These are phyloP conservation scores for Solanum tarijense DNA, from an alignment of 257 asterid genomes.

Conservation along the genomic window DNA sequence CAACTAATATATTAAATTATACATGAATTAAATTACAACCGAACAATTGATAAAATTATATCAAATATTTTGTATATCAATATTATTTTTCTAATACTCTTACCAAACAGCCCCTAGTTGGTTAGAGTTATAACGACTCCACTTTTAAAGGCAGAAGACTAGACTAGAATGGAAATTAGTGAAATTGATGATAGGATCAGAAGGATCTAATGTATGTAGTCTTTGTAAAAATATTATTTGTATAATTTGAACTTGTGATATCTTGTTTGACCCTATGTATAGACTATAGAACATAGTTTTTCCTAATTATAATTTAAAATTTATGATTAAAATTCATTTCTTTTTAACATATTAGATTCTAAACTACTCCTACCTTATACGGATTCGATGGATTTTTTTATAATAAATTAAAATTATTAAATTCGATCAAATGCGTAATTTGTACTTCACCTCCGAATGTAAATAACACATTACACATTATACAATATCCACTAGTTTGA, in stretches of 20 bases:
- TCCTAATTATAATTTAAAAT: not conserved
- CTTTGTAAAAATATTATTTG: too few species aligned
- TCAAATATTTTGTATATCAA: too few species aligned
- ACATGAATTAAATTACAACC: not conserved
- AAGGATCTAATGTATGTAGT: not conserved
- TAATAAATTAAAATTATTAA: not conserved
- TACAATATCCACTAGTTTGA: not conserved
- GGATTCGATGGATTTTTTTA: not conserved
- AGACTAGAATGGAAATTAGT: not conserved
- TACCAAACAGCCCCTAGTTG: not conserved
- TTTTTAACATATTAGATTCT: not conserved
- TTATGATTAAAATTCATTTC: not conserved
- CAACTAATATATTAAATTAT: not conserved
- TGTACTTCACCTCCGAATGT: not conserved
- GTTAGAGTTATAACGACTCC: not conserved
- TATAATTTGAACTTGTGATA: not conserved
- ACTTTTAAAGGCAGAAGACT: not conserved
- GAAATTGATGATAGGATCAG: not conserved
- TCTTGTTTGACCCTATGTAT: not conserved
- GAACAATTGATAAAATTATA: too few species aligned
- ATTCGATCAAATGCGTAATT: not conserved
- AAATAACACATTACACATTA: not conserved
- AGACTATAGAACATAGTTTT: not conserved
- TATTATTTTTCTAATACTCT: not conserved
- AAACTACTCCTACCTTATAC: not conserved